Evolutionary conservation across 2,329 filamentous ascomycete species (phyloP).

Genomic region (Chalaropsis thielavioides): DNA sequence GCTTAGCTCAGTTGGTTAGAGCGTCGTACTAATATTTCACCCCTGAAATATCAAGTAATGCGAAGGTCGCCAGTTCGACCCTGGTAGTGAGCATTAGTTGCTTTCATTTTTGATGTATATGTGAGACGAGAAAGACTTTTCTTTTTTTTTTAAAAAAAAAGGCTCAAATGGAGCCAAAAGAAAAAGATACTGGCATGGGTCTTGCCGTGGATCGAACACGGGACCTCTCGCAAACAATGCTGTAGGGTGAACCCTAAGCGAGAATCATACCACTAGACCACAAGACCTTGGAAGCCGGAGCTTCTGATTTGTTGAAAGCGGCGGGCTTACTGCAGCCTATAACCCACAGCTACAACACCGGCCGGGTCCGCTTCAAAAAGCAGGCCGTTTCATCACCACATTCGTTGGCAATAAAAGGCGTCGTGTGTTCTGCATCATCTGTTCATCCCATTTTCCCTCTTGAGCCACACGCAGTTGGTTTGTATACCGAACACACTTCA

Average conservation of each 20-base stretch:
- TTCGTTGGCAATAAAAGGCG: not conserved
- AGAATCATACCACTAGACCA: constrained; percentile 59
- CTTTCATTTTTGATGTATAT: not conserved
- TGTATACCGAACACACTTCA: not conserved
- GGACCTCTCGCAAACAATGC: constrained; percentile 20
- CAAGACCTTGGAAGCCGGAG: constrained; percentile 25
- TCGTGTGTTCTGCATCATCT: not conserved
- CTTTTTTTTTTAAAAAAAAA: not conserved
- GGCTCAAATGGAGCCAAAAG: not conserved
- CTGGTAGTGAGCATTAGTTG: constrained; percentile 5
- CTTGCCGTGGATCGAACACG: constrained; percentile 21
- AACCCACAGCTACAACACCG: not conserved
- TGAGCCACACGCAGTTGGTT: not conserved
- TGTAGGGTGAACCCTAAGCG: constrained; percentile 43
- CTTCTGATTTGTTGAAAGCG: not conserved
- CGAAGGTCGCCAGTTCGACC: constrained; percentile 7
- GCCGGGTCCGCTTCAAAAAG: not conserved
- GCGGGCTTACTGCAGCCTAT: not conserved
- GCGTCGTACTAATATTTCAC: constrained; percentile 10
- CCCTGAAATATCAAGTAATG: constrained; percentile 6
- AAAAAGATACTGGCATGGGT: not conserved
- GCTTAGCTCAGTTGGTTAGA: constrained; percentile 12
- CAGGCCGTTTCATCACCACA: not conserved
- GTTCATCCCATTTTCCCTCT: not conserved
- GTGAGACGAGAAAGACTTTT: no score